A percentile compares a stretch with the other conserved stretches of the same genome.
Evolutionary conservation across 2,329 filamentous ascomycete genomes (phyloP).

Genomic region (Seiridium unicorne): DNA sequence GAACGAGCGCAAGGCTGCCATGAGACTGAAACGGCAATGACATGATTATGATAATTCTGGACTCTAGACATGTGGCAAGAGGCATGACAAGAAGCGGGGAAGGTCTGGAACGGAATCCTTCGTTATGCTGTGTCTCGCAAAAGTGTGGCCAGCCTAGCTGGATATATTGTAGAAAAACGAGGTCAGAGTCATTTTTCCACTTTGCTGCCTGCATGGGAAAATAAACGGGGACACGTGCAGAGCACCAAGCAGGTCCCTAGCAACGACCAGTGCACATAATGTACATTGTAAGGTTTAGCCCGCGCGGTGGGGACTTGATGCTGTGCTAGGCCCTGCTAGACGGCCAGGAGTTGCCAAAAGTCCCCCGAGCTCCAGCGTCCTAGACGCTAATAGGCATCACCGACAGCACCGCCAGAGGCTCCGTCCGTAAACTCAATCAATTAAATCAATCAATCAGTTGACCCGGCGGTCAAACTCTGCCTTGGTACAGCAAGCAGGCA

Average conservation of each 20-base stretch:
- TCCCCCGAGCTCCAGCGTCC: too few relatives aligned
- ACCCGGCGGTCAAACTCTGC: too few relatives aligned
- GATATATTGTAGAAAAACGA: background rate
- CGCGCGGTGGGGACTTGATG: too few relatives aligned
- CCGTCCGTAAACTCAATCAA: too few relatives aligned
- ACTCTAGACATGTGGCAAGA: background rate
- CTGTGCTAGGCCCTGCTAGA: too few relatives aligned
- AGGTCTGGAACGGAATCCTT: background rate
- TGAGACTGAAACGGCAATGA: background rate
- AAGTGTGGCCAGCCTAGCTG: background rate
- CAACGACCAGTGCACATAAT: too few relatives aligned
- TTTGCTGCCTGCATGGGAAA: background rate
- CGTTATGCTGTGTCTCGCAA: background rate
- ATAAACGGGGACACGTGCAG: background rate
- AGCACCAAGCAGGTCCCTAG: background rate
- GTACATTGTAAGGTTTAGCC: too few relatives aligned
- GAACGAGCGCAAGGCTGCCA: background rate
- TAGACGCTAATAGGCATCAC: too few relatives aligned
- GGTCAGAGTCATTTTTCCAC: constrained; percentile 1
- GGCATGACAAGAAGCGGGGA: background rate
- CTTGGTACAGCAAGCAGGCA: too few relatives aligned
- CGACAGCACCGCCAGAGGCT: too few relatives aligned
- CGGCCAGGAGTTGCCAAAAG: too few relatives aligned
- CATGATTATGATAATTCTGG: background rate
- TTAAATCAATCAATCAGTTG: too few relatives aligned